These are phyloP conservation scores for Cardiospermum halicacabum DNA, from an alignment of 345 rosid genomes.

Conservation along the genomic window DNA sequence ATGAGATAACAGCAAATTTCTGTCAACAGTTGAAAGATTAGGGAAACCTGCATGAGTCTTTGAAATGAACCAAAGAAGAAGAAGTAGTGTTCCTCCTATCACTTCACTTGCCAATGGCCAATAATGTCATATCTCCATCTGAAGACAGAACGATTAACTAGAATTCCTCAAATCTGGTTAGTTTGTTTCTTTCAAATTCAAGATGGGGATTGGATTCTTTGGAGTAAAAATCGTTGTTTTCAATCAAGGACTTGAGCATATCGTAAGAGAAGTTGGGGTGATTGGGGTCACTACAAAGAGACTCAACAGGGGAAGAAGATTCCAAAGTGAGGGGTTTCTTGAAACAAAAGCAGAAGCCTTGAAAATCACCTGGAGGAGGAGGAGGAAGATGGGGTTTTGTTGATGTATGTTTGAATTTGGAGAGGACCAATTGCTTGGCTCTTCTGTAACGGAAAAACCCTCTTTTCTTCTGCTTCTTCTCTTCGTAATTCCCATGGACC, in stretches of 20 bases:
- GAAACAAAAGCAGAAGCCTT: constrained; percentile 31
- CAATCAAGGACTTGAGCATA: constrained; percentile 42
- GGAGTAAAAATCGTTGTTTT: constrained; percentile 49
- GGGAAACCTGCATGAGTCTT: neutral
- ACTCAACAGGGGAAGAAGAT: constrained; percentile 28
- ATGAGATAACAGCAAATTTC: neutral
- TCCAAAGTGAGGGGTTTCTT: constrained; percentile 30
- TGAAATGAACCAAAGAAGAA: neutral
- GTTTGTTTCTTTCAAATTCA: neutral
- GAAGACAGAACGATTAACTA: neutral
- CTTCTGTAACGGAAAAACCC: constrained; percentile 8
- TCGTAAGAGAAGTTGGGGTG: constrained; percentile 35
- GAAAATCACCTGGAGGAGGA: constrained; percentile 6
- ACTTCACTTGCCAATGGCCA: neutral
- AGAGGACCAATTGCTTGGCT: constrained; percentile 16
- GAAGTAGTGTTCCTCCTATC: neutral
- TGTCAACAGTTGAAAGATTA: neutral
- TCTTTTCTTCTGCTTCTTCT: neutral
- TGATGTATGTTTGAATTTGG: constrained; percentile 14
- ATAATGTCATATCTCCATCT: neutral
- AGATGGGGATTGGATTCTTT: constrained; percentile 46
- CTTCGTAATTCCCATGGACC: neutral
- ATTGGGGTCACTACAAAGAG: constrained; percentile 44
- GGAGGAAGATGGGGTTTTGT: constrained; percentile 3
- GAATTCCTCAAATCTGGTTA: neutral